Percentiles rank a stretch among this genome's conserved stretches.
phyloP scores from a whole-genome alignment of 2,329 filamentous ascomycete genomes.

The Cercospora berteroae region DNA sequence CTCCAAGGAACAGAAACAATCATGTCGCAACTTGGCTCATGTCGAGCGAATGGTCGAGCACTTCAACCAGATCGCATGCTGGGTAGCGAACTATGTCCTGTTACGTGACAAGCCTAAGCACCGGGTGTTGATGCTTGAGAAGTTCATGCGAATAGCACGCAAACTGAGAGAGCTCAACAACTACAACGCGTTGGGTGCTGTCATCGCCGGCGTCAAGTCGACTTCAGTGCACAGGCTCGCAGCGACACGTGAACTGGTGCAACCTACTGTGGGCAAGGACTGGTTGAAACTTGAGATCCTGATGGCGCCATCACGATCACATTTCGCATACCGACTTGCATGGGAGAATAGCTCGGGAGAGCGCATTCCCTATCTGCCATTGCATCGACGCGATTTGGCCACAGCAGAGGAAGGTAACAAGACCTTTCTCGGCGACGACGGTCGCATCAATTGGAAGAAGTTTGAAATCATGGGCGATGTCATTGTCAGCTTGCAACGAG shows the following conservation, averaged over 20 bases:
- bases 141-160: constrained; percentile 85
- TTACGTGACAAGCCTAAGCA: constrained; percentile 96
- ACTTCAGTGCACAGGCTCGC: constrained; percentile 79
- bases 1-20: constrained; percentile 52
- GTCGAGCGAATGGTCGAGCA: constrained; percentile 94
- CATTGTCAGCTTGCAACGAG: constrained; percentile 84
- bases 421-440: constrained; percentile 70
- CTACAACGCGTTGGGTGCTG: constrained; percentile 92
- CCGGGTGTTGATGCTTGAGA: constrained; percentile 83
- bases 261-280: constrained; percentile 70
- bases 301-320: constrained; percentile 89
- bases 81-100: constrained; percentile 58
- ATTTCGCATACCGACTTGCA: constrained; percentile 92
- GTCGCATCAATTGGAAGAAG: constrained; percentile 92
- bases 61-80: constrained; percentile 59
- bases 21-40: constrained; percentile 68
- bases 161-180: constrained; percentile 91
- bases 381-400: constrained; percentile 85
- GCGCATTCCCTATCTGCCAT: constrained; percentile 87
- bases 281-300: constrained; percentile 86
- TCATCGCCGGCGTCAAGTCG: constrained; percentile 88
- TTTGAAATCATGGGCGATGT: constrained; percentile 96
- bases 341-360: constrained; percentile 94
- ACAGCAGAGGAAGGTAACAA: constrained; percentile 89
- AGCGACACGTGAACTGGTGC: constrained; percentile 75